Evolutionary conservation across 2,329 filamentous ascomycete species (phyloP), one percentile per base, ranked within the genome.

Genomic region (Penicillium glabrum): DNA sequence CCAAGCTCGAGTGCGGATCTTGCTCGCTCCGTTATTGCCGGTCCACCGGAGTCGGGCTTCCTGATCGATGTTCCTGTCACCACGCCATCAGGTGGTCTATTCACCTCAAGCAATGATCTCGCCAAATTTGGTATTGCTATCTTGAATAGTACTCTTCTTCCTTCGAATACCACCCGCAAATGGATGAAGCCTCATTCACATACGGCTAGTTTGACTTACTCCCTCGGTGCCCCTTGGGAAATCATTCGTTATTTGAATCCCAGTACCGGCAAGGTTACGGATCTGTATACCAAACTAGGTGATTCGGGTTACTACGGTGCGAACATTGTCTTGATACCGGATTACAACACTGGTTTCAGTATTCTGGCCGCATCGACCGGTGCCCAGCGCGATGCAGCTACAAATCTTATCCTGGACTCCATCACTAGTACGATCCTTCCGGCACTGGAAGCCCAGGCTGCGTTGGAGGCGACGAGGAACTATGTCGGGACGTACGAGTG

Each of bases 111-210:
- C 29, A 72, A 76, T 54, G 75, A 77, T 55, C 66, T 75, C 1
- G 65, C 69, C 0, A 72, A 69, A 23, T 61, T 70, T 4, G 75
- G 75, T 27, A 52, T 70, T 3, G 71, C 67, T 9, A 61, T 71
- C 3, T 53, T 76, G 10, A 67, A 73, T 56, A 65, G 70, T 29
- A 74, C 73, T 0, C 65, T 78, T 9, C 69, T 79, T 7, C 59
- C 72, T 0, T 62, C 68, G 0, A 65, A 69, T 8, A 59, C 63
- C 24, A 78, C 76, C 0, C 67, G 69, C 26, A 69, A 68, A 21
- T 78, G 77, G 77, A 70, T 78, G 61, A 78, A 78, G 50, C 76
- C 76, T 0, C 68, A 71, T 24, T 63, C 73, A 0, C 73, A 72
- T 53, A 77, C 76, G 2, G 69, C 75, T 0, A 72, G 75, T 41